Conservation (phyloP, 495 filamentous ascomycete species). For the Bacidia gigantensis region DNA sequence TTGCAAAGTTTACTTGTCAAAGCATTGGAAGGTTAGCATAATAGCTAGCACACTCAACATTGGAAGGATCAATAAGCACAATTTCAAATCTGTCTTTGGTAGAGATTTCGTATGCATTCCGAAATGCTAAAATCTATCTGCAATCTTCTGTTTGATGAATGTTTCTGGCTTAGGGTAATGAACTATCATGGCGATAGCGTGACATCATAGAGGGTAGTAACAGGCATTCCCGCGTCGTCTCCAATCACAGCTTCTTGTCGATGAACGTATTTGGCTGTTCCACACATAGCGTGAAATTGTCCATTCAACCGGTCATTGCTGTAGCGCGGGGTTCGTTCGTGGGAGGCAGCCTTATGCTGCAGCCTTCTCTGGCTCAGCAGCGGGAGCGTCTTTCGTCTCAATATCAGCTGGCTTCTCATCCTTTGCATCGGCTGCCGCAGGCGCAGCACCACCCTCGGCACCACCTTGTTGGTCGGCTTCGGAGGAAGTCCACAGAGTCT, state of each 20-base stretch:
- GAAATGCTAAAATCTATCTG: neutral
- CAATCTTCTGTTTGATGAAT: neutral
- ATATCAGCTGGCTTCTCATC: slow-evolving; percentile 33
- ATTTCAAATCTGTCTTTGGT: too few species aligned
- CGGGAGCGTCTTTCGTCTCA: too few species aligned
- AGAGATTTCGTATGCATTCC: neutral
- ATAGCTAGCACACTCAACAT: too few species aligned
- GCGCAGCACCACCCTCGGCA: slow-evolving; percentile 38
- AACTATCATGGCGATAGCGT: neutral
- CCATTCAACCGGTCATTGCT: too few species aligned
- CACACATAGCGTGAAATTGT: too few species aligned
- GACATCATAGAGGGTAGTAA: neutral
- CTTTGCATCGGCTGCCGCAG: slow-evolving; percentile 40
- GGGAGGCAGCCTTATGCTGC: slow-evolving; percentile 29
- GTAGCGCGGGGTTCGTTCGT: too few species aligned
- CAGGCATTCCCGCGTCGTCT: too few species aligned
- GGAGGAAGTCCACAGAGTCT: slow-evolving; percentile 99
- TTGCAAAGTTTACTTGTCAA: too few species aligned
- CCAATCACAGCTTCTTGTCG: too few species aligned
- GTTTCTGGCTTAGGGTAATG: neutral
- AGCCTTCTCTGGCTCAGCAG: slow-evolving; percentile 45
- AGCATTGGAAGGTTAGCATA: too few species aligned
- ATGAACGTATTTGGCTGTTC: too few species aligned
- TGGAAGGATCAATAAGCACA: too few species aligned
- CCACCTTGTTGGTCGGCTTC: slow-evolving; percentile 70